Evolutionary conservation across 1,139 yeast species (phyloP).

Genomic region (Pichia sp.): DNA sequence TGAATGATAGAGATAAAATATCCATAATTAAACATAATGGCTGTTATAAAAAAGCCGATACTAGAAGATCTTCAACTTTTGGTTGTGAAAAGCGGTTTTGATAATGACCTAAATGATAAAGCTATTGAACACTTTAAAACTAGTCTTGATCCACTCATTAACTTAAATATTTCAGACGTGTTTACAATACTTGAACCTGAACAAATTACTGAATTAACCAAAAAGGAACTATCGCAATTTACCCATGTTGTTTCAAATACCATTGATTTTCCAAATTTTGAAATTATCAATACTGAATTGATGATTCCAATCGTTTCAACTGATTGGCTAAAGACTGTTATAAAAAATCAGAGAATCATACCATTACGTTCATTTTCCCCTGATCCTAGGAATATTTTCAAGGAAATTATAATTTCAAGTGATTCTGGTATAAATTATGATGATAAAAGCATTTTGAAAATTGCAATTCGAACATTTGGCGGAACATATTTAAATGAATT

Average conservation of each 20-base stretch:
- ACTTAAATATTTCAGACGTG: slow-evolving; percentile 4
- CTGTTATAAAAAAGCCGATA: background rate
- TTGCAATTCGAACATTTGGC: slow-evolving; percentile 66
- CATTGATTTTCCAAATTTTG: slow-evolving; percentile 50
- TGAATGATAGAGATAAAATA: too few species aligned
- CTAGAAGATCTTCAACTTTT: slow-evolving; percentile 9
- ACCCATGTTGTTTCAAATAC: slow-evolving; percentile 56
- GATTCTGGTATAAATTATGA: slow-evolving; percentile 53
- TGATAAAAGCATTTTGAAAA: slow-evolving; percentile 43
- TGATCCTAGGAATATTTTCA: slow-evolving; percentile 59
- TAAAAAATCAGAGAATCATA: slow-evolving; percentile 37
- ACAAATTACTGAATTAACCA: slow-evolving; percentile 14
- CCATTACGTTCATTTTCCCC: slow-evolving; percentile 59
- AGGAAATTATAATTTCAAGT: slow-evolving; percentile 50
- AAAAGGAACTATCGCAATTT: slow-evolving; percentile 25
- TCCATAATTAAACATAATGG: background rate
- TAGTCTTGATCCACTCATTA: slow-evolving; percentile 2
- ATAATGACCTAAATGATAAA: background rate
- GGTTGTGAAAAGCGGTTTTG: background rate
- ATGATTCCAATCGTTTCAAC: slow-evolving; percentile 68
- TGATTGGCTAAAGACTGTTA: slow-evolving; percentile 55
- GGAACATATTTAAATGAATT: slow-evolving; percentile 64
- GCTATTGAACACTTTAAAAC: slow-evolving; percentile 2
- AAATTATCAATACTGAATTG: slow-evolving; percentile 37
- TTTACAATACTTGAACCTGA: slow-evolving; percentile 13